phyloP scores from a whole-genome alignment of 2,329 filamentous ascomycete species.

The Diaporthe nobilis region DNA sequence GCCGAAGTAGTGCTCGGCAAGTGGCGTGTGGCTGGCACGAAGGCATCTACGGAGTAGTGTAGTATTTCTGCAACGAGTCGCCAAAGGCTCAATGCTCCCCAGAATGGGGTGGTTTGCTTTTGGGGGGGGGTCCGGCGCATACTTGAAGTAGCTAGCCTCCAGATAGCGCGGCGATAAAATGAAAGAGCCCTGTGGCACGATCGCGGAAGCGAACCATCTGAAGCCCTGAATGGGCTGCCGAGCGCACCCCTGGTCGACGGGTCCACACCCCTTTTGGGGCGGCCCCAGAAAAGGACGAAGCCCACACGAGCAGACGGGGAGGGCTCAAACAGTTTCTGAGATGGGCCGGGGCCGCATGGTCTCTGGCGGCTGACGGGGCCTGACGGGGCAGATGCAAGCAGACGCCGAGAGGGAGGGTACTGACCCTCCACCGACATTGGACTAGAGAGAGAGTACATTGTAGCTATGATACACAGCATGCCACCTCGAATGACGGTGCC shows the following conservation, averaged over 20 bases:
- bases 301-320: constrained; percentile 20
- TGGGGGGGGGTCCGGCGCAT: constrained; percentile 9
- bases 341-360: constrained; percentile 13
- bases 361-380: constrained; percentile 28
- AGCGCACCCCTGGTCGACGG: constrained; percentile 19
- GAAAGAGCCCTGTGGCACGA: constrained; percentile 26
- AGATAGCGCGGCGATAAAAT: not conserved
- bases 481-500: constrained; percentile 12
- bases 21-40: constrained; percentile 23
- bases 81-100: not conserved
- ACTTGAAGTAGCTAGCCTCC: constrained; percentile 7
- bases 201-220: constrained; percentile 41
- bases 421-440: not conserved
- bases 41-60: not conserved
- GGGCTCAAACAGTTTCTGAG: constrained; percentile 26
- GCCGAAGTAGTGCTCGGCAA: constrained; percentile 8
- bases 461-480: not conserved
- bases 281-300: constrained; percentile 14
- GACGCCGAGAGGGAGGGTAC: constrained; percentile 13
- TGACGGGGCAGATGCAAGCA: constrained; percentile 16
- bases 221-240: constrained; percentile 32
- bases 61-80: constrained; percentile 17
- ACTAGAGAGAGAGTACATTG: not conserved
- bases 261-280: constrained; percentile 38
- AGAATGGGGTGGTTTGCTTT: not conserved